phyloP scores from a whole-genome alignment of 177 flowering plant genomes.

The Vitis hybrid region DNA sequence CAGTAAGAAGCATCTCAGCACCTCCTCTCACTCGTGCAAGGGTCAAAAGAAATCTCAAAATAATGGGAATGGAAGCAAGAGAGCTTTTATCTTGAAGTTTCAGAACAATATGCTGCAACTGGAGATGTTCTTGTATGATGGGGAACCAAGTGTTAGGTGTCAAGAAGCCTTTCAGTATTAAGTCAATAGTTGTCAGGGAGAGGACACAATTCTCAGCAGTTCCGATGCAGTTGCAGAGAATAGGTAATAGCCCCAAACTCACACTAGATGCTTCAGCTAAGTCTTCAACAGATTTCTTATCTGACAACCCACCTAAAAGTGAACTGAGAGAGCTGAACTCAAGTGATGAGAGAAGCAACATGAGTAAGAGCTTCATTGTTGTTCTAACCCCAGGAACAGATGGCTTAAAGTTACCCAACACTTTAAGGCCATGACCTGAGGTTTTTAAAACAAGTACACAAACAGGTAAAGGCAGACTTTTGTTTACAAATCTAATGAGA shows the following conservation, averaged over 20 bases:
- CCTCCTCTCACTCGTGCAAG: slow-evolving; percentile 73
- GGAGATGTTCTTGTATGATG: slow-evolving; percentile 65
- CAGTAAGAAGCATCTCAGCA: slow-evolving; percentile 71
- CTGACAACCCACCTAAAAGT: slow-evolving; percentile 8
- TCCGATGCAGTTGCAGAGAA: slow-evolving; percentile 57
- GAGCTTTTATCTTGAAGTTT: slow-evolving; percentile 60
- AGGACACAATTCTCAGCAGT: slow-evolving; percentile 52
- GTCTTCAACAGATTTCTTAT: slow-evolving; percentile 33
- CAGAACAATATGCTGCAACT: slow-evolving; percentile 45
- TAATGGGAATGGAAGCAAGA: slow-evolving; percentile 36
- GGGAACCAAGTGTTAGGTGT: slow-evolving; percentile 80
- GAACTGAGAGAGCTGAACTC: slow-evolving; percentile 32
- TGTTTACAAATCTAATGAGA: slow-evolving; percentile 39
- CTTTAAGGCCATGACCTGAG: slow-evolving; percentile 53
- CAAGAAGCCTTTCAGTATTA: slow-evolving; percentile 50
- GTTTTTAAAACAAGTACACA: slow-evolving; percentile 51
- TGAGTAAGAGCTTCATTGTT: slow-evolving; percentile 47
- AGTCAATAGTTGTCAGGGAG: slow-evolving; percentile 58
- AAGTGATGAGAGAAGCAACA: slow-evolving; percentile 50
- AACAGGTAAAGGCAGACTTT: slow-evolving; percentile 29
- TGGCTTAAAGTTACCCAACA: slow-evolving; percentile 42
- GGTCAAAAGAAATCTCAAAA: slow-evolving; percentile 76
- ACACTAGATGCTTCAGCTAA: slow-evolving; percentile 49
- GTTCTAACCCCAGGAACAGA: slow-evolving; percentile 30
- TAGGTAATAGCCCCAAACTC: slow-evolving; percentile 62